Evolutionary conservation across 306 rosid genomes (phyloP), one percentile per base, ranked within the genome.

Genomic region (Pterocarpus santalinus): DNA sequence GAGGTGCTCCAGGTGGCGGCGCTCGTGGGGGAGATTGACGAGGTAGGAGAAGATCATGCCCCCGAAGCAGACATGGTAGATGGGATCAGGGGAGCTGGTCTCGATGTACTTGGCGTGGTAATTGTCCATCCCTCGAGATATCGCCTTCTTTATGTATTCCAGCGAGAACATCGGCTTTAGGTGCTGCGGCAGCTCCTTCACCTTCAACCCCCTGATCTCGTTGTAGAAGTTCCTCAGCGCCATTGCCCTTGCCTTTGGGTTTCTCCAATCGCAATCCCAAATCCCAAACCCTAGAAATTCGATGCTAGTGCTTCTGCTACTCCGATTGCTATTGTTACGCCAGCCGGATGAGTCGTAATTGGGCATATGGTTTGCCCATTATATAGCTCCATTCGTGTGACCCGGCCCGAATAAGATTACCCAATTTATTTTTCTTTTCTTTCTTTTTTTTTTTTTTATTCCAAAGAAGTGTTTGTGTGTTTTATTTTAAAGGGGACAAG

Each of bases 1-100:
- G 32, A 55, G 84, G 80, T 91, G 98, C 77, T 69, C 91, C 62
- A 89, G 93, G 66, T 94, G 97, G 73, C 98, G 97, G 33, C 92
- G 94, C 83, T 94, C 97, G 55, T 90, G 86, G 2, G 97, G 97
- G 57, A 94, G 97, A 5, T 87, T 91, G 53, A 94, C 82, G 60
- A 92, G 88, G 85, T 91, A 94, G 38, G 97, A 92, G 58, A 94
- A 88, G 73, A 84, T 55, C 94, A 92, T 88, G 6, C 98, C 98
- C 0, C 97, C 97, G 13, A 71, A 89, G 90, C 92, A 87, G 62
- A 94, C 87, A 74, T 94, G 98, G 71, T 13, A 72, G 33, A 92
- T 74, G 2, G 91, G 91, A 0, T 87, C 91, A 14, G 76, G 13
- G 10, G 98, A 92, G 72, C 66, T 61, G 11, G 97, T 91, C 64